phyloP scores from a whole-genome alignment of 1,284 basidiomycete species.

The Naganishia cerealis region DNA sequence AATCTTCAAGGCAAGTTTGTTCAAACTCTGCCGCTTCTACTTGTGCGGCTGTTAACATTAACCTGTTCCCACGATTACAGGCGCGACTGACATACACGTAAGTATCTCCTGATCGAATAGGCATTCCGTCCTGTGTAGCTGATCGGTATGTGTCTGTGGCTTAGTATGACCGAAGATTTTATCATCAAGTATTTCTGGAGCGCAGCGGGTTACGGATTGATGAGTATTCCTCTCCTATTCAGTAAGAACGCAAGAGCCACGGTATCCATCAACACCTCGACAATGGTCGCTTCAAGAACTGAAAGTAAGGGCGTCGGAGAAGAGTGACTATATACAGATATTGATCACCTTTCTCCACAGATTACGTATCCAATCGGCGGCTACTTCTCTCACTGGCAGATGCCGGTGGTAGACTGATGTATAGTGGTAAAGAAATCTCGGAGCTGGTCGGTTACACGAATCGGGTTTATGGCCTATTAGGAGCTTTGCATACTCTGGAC shows the following conservation, averaged over 20 bases:
- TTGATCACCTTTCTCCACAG: conserved; percentile 53
- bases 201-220: conserved; percentile 81
- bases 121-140: not conserved
- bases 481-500: conserved; percentile 74
- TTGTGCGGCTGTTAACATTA: not conserved
- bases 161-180: conserved; percentile 77
- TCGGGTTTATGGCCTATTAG: conserved; percentile 81
- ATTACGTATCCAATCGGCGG: conserved; percentile 94
- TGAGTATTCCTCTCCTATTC: conserved; percentile 81
- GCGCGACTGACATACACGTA: conserved; percentile 80
- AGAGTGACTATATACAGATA: conserved; percentile 3
- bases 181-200: conserved; percentile 94
- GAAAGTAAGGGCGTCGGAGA: conserved; percentile 59
- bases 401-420: conserved; percentile 79
- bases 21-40: not conserved
- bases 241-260: conserved; percentile 35
- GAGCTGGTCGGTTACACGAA: conserved; percentile 90
- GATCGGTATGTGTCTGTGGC: not conserved
- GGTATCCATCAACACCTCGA: conserved; percentile 20
- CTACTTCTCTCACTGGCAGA: conserved; percentile 89
- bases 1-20: conserved; percentile 74
- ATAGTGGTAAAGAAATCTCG: conserved; percentile 69
- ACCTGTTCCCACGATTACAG: conserved; percentile 48
- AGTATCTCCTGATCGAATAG: not conserved
- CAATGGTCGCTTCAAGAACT: conserved; percentile 61